A percentile compares a stretch with the other conserved stretches of the same genome.
These are phyloP conservation scores for Colletotrichum eremochloae DNA, from an alignment of 2,329 filamentous ascomycete species.

Conservation along the genomic window DNA sequence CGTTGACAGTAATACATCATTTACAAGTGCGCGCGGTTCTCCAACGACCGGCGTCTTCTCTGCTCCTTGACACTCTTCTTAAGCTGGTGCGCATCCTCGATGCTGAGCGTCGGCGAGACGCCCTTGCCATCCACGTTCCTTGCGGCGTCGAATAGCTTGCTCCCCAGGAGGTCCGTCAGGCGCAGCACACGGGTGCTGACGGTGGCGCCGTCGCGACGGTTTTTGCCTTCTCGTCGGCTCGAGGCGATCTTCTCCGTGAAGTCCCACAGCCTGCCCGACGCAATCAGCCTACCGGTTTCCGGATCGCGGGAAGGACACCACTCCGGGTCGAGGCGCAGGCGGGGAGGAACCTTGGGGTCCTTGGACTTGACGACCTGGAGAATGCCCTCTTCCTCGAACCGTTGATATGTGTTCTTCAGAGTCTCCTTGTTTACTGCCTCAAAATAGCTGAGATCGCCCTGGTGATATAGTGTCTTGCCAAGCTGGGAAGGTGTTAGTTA, in stretches of 20 bases:
- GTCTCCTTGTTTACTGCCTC: slow-evolving; percentile 99
- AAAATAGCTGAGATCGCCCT: slow-evolving; percentile 96
- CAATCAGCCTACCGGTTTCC: slow-evolving; percentile 70
- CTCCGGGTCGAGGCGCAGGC: slow-evolving; percentile 77
- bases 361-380: slow-evolving; percentile 79
- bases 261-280: slow-evolving; percentile 86
- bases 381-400: slow-evolving; percentile 93
- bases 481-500: slow-evolving; percentile 65
- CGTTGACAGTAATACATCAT: slow-evolving; percentile 36
- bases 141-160: slow-evolving; percentile 74
- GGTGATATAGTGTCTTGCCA: slow-evolving; percentile 96
- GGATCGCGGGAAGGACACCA: slow-evolving; percentile 80
- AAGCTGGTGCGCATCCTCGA: slow-evolving; percentile 63
- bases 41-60: slow-evolving; percentile 62
- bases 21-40: slow-evolving; percentile 65
- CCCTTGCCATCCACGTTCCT: slow-evolving; percentile 56
- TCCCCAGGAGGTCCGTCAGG: slow-evolving; percentile 81
- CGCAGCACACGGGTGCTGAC: slow-evolving; percentile 85
- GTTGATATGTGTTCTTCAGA: slow-evolving; percentile 89
- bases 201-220: slow-evolving; percentile 91
- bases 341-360: slow-evolving; percentile 71
- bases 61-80: slow-evolving; percentile 60
- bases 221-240: slow-evolving; percentile 91
- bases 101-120: slow-evolving; percentile 59
- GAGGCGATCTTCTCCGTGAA: slow-evolving; percentile 91